Base-by-base conservation (phyloP, 495 filamentous ascomycete species). In the Penicillium canescens region DNA sequence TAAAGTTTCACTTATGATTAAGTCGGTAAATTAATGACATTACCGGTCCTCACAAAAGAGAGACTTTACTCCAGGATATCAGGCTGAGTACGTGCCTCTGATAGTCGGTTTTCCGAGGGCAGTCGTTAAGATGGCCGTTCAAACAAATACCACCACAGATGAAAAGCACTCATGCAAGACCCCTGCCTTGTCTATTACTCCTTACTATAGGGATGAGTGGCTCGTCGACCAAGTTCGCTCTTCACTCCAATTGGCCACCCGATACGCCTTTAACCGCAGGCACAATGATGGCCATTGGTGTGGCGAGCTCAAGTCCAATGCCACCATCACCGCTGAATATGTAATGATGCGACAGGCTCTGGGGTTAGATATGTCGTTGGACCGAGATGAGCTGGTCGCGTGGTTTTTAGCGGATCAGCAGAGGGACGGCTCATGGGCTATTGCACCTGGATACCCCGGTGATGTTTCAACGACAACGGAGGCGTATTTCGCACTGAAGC, bases 401-500 rank as follows among this genome's bases (percentile, higher is more conserved):
- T 41, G 39, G 39, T 28, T 71, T 2, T 45, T 74, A 1, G 64
- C 60, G 0, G 42, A 66, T 13, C 71, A 72, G 24, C 61, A 64
- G 13, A 7, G n/a, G 6, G 72, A 77, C 51, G 76, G 74, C 10
- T 72, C 72, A 4, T 79, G 72, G 74, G 54, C 59, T 1, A 40
- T 73, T 13, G 74, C 71, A 1, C 68, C 72, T 0, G 43, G 65
- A 2, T 50, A 62, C 33, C 65, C 65, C 2, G 71, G 76, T 6
- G 68, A 75, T 38, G 46, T 73, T 0, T 77, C 73, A 3, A 65
- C 62, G 0, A 69, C 65, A 0, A 54, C 56, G 9, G 74, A 77
- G 38, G 66, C 68, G 0, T 77, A 79, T 42, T 45, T 79, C 2
- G 74, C 74, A 1, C 45, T 76, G 21, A 73, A 73, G 53, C 62